Evolutionary conservation across 768 basidiomycete species (phyloP), one percentile per base, ranked within the genome.

Genomic region (Panaeolus papilionaceus): DNA sequence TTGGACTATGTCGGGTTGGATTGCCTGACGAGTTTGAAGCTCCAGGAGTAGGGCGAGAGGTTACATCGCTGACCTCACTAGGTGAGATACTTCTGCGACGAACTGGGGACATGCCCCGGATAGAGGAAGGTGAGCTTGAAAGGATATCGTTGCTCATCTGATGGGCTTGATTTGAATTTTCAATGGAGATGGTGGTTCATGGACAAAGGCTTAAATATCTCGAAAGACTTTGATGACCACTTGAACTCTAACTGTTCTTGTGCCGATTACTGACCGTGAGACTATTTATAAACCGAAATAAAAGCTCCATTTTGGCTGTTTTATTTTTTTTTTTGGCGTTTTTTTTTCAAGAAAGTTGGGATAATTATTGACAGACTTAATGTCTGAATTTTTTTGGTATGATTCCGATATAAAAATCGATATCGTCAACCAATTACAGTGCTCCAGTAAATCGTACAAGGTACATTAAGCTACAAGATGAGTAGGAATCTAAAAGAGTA

Each of bases 1-100:
- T 88, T 0, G 92, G 91, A 0, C 92, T 92, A 66, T 83, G 84
- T 26, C 89, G 66, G 26, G 26, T 58, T 14, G 54, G 54, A 23
- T 58, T 58, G 26, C 54, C 28, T 33, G 54, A 33, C 3, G 54
- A 37, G 14, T 58, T 58, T 9, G 54, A 58, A 11, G 54, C 14
- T 28, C 54, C 54, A 28, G 54, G 28, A 14, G 65, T 84, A 61
- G 84, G 75, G 1, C 80, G 84, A 5, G 79, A 68, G 45, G 76
- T 75, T 28, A 74, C 70, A 49, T 88, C 83, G 67, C 80, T 78
- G 64, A 80, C 73, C 45, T 83, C 80, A 61, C 79, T 81, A 38
- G 77, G 77, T 42, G 81, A 85, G 63, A 75, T 65, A 66, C 79
- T 81, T 37, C 82, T 76, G 54, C 83, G 78, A 61, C 79, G 80